Percentiles rank a stretch among this genome's conserved stretches.
Evolutionary conservation across 2,329 filamentous ascomycete species (phyloP).

Genomic region (Acephala macrosclerotiorum): DNA sequence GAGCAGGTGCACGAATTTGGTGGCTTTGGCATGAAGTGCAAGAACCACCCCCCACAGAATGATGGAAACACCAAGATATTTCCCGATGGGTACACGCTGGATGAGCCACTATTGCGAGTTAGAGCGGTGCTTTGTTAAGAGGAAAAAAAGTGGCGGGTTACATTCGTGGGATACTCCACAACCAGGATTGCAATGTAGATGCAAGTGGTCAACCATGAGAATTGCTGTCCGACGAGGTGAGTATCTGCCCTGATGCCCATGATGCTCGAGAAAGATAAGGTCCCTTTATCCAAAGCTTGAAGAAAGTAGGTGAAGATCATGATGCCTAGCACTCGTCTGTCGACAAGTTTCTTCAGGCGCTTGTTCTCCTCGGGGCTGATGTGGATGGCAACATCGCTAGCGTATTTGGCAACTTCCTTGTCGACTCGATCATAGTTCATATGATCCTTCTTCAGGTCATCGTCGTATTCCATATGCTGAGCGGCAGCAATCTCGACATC

Average conservation of each 20-base stretch:
- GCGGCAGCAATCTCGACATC: conserved; percentile 54
- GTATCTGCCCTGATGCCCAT: conserved; percentile 40
- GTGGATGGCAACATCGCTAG: conserved; percentile 58
- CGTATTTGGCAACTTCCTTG: conserved; percentile 75
- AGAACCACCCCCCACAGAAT: conserved; percentile 63
- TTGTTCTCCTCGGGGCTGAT: conserved; percentile 67
- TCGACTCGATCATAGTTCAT: conserved; percentile 69
- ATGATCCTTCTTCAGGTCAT: conserved; percentile 50
- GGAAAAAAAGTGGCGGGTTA: no score
- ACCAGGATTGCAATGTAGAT: conserved; percentile 39
- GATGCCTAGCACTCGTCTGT: conserved; percentile 70
- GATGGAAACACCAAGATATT: conserved; percentile 43
- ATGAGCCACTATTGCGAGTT: conserved; percentile 39
- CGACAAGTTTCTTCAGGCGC: conserved; percentile 69
- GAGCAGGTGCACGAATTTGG: conserved; percentile 66
- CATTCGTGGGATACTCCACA: conserved; percentile 49
- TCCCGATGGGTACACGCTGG: conserved; percentile 47
- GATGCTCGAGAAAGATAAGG: conserved; percentile 39
- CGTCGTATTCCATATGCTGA: conserved; percentile 46
- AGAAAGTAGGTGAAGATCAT: conserved; percentile 68
- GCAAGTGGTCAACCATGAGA: conserved; percentile 40
- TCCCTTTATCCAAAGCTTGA: conserved; percentile 47
- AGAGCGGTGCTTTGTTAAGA: no score
- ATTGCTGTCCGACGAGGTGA: conserved; percentile 52
- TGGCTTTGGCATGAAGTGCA: conserved; percentile 65